phyloP scores from a whole-genome alignment of 2,329 filamentous ascomycete genomes.

The Apiospora marii region DNA sequence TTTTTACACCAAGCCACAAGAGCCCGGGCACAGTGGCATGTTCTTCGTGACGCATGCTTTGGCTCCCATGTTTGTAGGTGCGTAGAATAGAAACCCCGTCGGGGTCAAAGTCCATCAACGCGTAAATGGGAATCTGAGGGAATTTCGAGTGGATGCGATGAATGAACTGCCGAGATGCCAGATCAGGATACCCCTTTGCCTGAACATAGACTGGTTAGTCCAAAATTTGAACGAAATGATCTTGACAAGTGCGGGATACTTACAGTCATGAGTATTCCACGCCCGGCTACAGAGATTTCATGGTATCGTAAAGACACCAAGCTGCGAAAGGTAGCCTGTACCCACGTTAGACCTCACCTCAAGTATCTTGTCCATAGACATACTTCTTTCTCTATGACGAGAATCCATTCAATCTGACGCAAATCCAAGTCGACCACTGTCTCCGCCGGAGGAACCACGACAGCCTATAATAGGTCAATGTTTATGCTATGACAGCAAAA shows the following conservation, averaged over 20 bases:
- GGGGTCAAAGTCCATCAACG: constrained; percentile 78
- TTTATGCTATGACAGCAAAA: background rate
- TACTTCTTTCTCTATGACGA: constrained; percentile 84
- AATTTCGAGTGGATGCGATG: constrained; percentile 56
- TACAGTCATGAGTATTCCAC: constrained; percentile 76
- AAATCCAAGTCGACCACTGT: constrained; percentile 60
- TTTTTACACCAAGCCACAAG: constrained; percentile 70
- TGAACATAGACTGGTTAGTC: constrained; percentile 42
- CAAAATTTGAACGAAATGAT: background rate
- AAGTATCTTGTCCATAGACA: constrained; percentile 17
- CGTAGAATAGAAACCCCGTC: constrained; percentile 77
- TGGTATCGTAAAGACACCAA: constrained; percentile 66
- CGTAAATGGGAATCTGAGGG: constrained; percentile 64
- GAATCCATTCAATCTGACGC: constrained; percentile 64
- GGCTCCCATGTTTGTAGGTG: constrained; percentile 78
- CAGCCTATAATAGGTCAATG: background rate
- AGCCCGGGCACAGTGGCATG: constrained; percentile 58
- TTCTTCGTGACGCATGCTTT: constrained; percentile 66
- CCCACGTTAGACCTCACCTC: constrained; percentile 29
- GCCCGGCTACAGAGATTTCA: constrained; percentile 53
- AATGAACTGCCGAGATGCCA: constrained; percentile 73
- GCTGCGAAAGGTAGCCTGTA: constrained; percentile 77
- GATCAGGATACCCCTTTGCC: constrained; percentile 85
- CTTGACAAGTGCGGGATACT: constrained; percentile 24
- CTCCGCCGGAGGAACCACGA: constrained; percentile 63